Percentiles rank a stretch among this genome's conserved stretches.
Conservation (phyloP, 805 yeast species). For the Wickerhamomyces sydowiorum region DNA sequence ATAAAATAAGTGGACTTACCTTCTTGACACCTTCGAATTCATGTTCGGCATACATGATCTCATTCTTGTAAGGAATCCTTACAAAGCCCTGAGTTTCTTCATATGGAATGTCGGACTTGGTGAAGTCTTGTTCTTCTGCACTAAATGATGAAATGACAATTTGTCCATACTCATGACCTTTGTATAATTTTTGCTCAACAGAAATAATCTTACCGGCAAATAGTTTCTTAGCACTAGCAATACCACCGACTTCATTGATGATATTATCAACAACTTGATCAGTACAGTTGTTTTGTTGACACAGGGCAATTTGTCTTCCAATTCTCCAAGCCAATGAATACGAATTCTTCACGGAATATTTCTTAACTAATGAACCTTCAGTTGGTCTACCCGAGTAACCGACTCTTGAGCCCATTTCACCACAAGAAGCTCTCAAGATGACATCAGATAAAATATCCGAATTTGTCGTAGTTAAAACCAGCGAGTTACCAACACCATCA, state of each 20-base stretch:
- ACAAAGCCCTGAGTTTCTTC: conserved; percentile 6
- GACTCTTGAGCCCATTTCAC: conserved; percentile 24
- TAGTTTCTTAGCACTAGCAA: conserved; percentile 24
- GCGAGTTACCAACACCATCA: conserved; percentile 34
- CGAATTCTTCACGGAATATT: conserved; percentile 24
- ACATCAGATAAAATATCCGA: conserved; percentile 21
- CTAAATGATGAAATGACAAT: conserved; percentile 23
- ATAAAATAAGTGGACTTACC: no score
- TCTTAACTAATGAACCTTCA: conserved; percentile 17
- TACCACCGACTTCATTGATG: conserved; percentile 27
- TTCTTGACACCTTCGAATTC: conserved; percentile 7
- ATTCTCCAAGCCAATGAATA: conserved; percentile 38
- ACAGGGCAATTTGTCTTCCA: conserved; percentile 24
- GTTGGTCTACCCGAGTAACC: conserved; percentile 16
- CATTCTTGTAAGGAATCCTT: conserved; percentile 38
- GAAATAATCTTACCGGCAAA: conserved; percentile 35
- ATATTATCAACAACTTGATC: conserved; percentile 29
- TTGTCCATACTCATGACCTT: conserved; percentile 37
- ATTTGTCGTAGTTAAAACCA: conserved; percentile 24
- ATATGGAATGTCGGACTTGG: background rate
- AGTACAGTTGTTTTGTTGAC: conserved; percentile 3
- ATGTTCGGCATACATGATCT: conserved; percentile 30
- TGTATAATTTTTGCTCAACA: conserved; percentile 31
- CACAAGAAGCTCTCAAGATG: conserved; percentile 30
- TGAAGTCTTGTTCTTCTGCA: background rate